These are phyloP conservation scores for Pichia eremophila DNA, from an alignment of 805 yeast species.

Conservation along the genomic window DNA sequence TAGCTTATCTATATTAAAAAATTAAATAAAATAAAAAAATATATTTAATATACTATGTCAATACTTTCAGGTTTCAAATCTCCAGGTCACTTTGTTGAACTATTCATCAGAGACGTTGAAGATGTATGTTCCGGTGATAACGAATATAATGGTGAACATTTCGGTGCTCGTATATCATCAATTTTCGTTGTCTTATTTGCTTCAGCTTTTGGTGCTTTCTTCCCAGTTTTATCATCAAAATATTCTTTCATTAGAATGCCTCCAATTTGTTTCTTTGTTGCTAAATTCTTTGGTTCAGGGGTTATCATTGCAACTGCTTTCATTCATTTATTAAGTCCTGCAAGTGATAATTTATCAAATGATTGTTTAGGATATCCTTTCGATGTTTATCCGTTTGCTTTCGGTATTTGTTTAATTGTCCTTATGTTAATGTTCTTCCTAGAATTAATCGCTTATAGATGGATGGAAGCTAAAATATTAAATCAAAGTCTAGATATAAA, in stretches of 20 bases:
- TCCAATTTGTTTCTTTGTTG: constrained; percentile 51
- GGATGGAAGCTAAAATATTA: constrained; percentile 28
- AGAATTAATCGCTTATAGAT: constrained; percentile 41
- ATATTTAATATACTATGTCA: neutral
- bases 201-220: constrained; percentile 48
- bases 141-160: constrained; percentile 24
- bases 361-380: constrained; percentile 58
- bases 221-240: constrained; percentile 53
- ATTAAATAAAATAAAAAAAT: too few species aligned
- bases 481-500: constrained; percentile 14
- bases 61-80: neutral
- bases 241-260: constrained; percentile 54
- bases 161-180: constrained; percentile 44
- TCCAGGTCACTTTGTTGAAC: constrained; percentile 1
- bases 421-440: constrained; percentile 42
- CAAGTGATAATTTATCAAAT: constrained; percentile 44
- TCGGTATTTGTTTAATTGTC: constrained; percentile 42
- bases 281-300: constrained; percentile 76
- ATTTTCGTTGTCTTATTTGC: constrained; percentile 53
- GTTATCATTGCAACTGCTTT: constrained; percentile 78
- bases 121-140: constrained; percentile 15
- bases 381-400: constrained; percentile 44
- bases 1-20: too few species aligned
- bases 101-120: constrained; percentile 1
- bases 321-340: constrained; percentile 65